These are phyloP conservation scores for Oleoguttula mirabilis DNA, from an alignment of 495 filamentous ascomycete genomes.

Conservation along the genomic window DNA sequence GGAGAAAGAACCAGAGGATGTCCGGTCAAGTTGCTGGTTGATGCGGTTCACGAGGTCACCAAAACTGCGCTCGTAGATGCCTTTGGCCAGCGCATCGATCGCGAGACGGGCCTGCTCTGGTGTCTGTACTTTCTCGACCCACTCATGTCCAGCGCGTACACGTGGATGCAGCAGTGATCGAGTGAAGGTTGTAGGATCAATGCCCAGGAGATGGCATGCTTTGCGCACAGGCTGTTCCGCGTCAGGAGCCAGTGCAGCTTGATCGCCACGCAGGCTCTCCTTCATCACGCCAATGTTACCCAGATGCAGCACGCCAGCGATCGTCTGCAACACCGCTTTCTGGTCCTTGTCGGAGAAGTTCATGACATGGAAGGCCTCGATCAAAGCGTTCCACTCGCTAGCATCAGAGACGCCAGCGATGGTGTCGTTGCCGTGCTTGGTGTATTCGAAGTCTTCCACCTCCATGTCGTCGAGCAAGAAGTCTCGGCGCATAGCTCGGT, in stretches of 20 bases:
- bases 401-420: conserved; percentile 84
- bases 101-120: conserved; percentile 87
- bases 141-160: conserved; percentile 91
- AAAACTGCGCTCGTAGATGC: conserved; percentile 93
- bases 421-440: conserved; percentile 73
- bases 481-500: conserved; percentile 55
- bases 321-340: conserved; percentile 64
- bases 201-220: conserved; percentile 75
- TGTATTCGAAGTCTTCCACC: conserved; percentile 84
- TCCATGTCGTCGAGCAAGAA: conserved; percentile 61
- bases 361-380: conserved; percentile 94
- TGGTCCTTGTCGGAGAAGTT: conserved; percentile 84
- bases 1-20: conserved; percentile 45
- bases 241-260: conserved; percentile 68
- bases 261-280: conserved; percentile 80
- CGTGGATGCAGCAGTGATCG: conserved; percentile 81
- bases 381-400: conserved; percentile 78
- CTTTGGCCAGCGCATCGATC: conserved; percentile 87
- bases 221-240: conserved; percentile 57
- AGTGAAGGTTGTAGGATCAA: conserved; percentile 70
- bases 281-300: conserved; percentile 83
- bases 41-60: conserved; percentile 85
- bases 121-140: conserved; percentile 96
- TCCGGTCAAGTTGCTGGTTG: conserved; percentile 79
- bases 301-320: conserved; percentile 84